Evolutionary conservation across 192 early-diverging fungal genomes (phyloP).

Genomic region (Gaertneriomyces sp.): DNA sequence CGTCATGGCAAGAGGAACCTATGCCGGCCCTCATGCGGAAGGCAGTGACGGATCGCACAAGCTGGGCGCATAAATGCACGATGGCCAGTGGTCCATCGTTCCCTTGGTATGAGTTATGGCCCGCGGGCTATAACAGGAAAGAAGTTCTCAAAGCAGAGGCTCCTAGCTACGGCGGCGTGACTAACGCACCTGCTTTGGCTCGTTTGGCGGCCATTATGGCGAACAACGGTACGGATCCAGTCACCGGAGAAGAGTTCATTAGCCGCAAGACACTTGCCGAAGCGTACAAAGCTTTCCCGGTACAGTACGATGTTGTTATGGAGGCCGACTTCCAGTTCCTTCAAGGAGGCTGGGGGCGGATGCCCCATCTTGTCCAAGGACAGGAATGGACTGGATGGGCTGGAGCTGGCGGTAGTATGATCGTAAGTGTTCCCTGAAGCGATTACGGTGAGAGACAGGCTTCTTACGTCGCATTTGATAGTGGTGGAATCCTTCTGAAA

Average conservation of each 20-base stretch:
- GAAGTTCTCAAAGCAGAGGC: slow-evolving; percentile 37
- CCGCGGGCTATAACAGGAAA: slow-evolving; percentile 36
- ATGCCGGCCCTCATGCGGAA: slow-evolving; percentile 18
- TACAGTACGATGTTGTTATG: slow-evolving; percentile 19
- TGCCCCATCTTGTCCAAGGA: slow-evolving; percentile 30
- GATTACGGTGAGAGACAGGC: too few relatives aligned
- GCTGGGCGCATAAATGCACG: slow-evolving; percentile 28
- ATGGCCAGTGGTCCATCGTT: slow-evolving; percentile 28
- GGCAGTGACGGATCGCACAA: slow-evolving; percentile 30
- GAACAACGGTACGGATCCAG: slow-evolving; percentile 43
- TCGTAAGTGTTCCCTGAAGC: not conserved
- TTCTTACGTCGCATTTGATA: too few relatives aligned
- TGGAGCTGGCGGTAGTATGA: slow-evolving; percentile 59
- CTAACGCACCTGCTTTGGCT: slow-evolving; percentile 56
- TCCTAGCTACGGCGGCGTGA: slow-evolving; percentile 51
- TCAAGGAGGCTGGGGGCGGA: slow-evolving; percentile 44
- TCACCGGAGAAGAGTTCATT: slow-evolving; percentile 32
- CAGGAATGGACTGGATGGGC: slow-evolving; percentile 54
- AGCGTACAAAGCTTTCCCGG: slow-evolving; percentile 27
- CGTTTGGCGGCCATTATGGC: slow-evolving; percentile 61
- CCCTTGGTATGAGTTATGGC: slow-evolving; percentile 35
- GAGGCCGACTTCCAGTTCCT: slow-evolving; percentile 22
- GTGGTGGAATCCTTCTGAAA: slow-evolving; percentile 53
- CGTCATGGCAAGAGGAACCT: slow-evolving; percentile 28
- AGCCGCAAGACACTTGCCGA: slow-evolving; percentile 21